These are phyloP conservation scores for Tubosaeta sp. DNA, from an alignment of 768 basidiomycete genomes.

Conservation along the genomic window DNA sequence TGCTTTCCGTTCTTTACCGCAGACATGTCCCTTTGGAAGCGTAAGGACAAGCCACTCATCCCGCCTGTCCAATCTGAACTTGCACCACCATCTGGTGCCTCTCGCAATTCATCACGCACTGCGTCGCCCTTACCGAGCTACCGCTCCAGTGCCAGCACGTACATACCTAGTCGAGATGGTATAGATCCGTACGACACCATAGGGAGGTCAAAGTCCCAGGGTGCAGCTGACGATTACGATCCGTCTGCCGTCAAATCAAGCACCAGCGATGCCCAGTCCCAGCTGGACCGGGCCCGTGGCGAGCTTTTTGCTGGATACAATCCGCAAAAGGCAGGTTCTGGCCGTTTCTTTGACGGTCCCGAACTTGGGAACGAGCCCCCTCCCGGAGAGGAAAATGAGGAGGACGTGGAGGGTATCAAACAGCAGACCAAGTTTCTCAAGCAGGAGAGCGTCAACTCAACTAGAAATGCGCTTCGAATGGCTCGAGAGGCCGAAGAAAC, in stretches of 20 bases:
- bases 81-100: conserved; percentile 21
- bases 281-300: conserved; percentile 62
- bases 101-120: conserved; percentile 29
- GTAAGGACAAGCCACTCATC: conserved; percentile 60
- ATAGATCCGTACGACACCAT: conserved; percentile 43
- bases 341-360: conserved; percentile 69
- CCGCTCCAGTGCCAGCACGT: conserved; percentile 56
- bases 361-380: conserved; percentile 40
- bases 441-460: conserved; percentile 86
- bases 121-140: conserved; percentile 40
- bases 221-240: conserved; percentile 23
- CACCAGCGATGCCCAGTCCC: conserved; percentile 31
- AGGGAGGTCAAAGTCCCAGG: conserved; percentile 26
- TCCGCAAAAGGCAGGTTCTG: conserved; percentile 52
- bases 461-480: conserved; percentile 87
- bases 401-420: conserved; percentile 94
- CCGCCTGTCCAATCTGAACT: conserved; percentile 55
- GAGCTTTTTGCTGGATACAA: conserved; percentile 77
- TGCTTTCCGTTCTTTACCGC: conserved; percentile 4
- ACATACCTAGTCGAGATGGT: conserved; percentile 67
- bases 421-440: conserved; percentile 84
- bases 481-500: conserved; percentile 98
- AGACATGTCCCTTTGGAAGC: conserved; percentile 45
- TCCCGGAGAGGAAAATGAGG: conserved; percentile 73
- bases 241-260: conserved; percentile 4